A percentile compares a stretch with the other conserved stretches of the same genome.
These are phyloP conservation scores for Ogataea salicorniae DNA, from an alignment of 805 yeast species.

Conservation along the genomic window DNA sequence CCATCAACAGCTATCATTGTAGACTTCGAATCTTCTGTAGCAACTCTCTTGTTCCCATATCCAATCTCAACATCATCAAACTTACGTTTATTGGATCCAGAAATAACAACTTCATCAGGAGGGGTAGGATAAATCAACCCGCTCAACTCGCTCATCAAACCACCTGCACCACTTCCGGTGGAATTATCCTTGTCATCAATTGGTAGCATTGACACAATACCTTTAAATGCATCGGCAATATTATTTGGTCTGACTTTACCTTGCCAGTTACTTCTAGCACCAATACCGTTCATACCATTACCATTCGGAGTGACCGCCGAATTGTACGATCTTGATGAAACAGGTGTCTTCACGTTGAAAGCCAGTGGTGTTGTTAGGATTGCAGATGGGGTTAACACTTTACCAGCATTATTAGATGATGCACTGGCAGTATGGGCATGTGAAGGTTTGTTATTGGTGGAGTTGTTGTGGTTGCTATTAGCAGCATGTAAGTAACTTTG, in stretches of 20 bases:
- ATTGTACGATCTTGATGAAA: conserved; percentile 33
- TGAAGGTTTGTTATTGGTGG: not conserved
- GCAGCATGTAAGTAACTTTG: conserved; percentile 1
- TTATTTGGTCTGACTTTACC: conserved; percentile 39
- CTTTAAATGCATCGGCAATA: conserved; percentile 42
- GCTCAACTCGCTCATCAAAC: conserved; percentile 8
- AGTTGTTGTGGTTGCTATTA: conserved; percentile 2
- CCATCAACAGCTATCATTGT: not conserved
- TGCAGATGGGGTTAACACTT: conserved; percentile 34
- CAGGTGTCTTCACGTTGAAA: conserved; percentile 34
- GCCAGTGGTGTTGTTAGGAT: conserved; percentile 35
- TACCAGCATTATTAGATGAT: conserved; percentile 3
- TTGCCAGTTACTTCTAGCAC: not conserved
- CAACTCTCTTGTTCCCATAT: not conserved
- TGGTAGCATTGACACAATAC: conserved; percentile 30
- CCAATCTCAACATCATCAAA: conserved; percentile 1
- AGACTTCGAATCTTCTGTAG: too few relatives aligned
- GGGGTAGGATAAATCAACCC: conserved; percentile 32
- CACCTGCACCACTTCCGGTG: not conserved
- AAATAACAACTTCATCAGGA: conserved; percentile 26
- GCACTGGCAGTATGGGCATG: not conserved
- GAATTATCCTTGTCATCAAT: conserved; percentile 8
- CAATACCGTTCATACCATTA: conserved; percentile 8
- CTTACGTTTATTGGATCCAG: conserved; percentile 6
- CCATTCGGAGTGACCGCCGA: conserved; percentile 15